These are phyloP conservation scores for Diversispora epigaea DNA, from an alignment of 192 early-diverging fungal genomes.

Conservation along the genomic window DNA sequence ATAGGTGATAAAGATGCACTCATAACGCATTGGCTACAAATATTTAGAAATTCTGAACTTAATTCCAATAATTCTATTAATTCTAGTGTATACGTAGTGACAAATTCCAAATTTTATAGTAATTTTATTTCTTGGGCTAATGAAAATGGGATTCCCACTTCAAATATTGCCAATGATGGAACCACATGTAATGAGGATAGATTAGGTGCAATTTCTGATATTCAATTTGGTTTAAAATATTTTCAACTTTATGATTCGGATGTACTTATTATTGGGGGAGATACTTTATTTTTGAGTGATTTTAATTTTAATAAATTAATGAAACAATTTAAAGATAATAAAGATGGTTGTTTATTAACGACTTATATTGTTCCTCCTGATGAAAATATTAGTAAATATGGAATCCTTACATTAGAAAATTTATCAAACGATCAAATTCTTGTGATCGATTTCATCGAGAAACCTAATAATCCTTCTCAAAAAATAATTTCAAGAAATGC, in stretches of 20 bases:
- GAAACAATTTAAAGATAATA: conserved; percentile 1
- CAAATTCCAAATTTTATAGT: conserved; percentile 44
- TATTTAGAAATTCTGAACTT: neutral
- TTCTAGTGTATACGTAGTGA: conserved; percentile 43
- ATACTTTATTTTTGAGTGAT: conserved; percentile 58
- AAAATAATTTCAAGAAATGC: conserved; percentile 48
- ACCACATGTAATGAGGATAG: conserved; percentile 50
- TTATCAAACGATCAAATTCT: conserved; percentile 32
- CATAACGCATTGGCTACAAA: conserved; percentile 43
- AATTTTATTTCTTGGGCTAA: conserved; percentile 50
- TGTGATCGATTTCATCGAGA: conserved; percentile 55
- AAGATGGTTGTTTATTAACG: conserved; percentile 45
- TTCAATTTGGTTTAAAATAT: conserved; percentile 44
- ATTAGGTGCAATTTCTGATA: conserved; percentile 58
- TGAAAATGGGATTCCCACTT: conserved; percentile 34
- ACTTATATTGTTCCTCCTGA: conserved; percentile 45
- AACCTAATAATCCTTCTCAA: conserved; percentile 42
- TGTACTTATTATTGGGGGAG: conserved; percentile 59
- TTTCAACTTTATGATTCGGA: conserved; percentile 21
- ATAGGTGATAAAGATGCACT: conserved; percentile 44
- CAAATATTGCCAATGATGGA: conserved; percentile 52
- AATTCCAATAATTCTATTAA: conserved; percentile 29
- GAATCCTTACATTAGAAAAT: conserved; percentile 43
- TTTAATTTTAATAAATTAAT: conserved; percentile 50
- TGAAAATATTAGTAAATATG: conserved; percentile 50